Percentiles rank a stretch among this genome's conserved stretches.
Conservation (phyloP, 495 filamentous ascomycete genomes). For the Alectoria sarmentosa region DNA sequence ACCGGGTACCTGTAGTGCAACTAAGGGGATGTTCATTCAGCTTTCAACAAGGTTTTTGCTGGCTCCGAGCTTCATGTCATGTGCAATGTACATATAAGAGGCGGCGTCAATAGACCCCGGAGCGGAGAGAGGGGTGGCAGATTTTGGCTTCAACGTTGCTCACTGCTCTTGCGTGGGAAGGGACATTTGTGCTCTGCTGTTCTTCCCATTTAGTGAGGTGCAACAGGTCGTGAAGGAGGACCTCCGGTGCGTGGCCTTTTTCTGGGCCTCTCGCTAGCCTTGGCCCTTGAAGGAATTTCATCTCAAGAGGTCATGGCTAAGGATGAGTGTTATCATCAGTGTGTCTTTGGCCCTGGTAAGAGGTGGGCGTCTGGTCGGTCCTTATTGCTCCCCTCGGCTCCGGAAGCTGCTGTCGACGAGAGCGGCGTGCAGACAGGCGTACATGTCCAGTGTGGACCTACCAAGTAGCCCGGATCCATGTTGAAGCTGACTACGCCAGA, state of each 20-base stretch:
- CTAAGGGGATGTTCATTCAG: neutral
- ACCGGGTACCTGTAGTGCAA: neutral
- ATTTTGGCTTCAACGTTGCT: neutral
- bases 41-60: neutral
- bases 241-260: neutral
- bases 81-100: neutral
- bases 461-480: neutral
- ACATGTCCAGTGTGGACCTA: neutral
- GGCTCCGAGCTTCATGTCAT: neutral
- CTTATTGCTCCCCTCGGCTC: neutral
- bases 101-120: neutral
- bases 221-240: neutral
- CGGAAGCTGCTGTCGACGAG: neutral
- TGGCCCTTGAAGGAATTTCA: neutral
- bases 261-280: neutral
- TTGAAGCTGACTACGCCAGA: neutral
- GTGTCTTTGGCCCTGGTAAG: neutral
- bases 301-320: neutral
- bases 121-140: neutral
- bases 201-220: no score
- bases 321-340: neutral
- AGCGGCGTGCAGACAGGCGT: neutral
- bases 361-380: neutral
- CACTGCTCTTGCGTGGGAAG: neutral
- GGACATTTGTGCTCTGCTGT: neutral